Evolutionary conservation across 2,329 filamentous ascomycete genomes (phyloP), one percentile per base, ranked within the genome.

Genomic region (Alternaria triticimaculans): DNA sequence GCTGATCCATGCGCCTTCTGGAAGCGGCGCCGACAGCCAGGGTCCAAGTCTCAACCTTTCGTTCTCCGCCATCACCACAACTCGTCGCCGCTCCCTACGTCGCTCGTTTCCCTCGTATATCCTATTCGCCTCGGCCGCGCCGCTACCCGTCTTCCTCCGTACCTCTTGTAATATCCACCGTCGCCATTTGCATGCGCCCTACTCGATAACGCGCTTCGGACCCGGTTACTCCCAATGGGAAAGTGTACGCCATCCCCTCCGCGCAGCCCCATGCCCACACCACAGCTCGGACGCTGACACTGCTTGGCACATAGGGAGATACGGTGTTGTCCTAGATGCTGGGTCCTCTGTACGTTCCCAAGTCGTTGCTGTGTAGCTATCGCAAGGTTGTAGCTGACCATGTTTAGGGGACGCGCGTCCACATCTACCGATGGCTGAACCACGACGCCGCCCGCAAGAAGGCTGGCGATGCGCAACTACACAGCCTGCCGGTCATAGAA

Each of bases 251-350:
- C 68, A 58, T 58, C 65, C 57, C 56, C 68, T 63, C 62, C 63
- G 54, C 58, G 61, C 33, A 28, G 33, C 59, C 62, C 55, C 60
- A 54, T 51, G 55, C 59, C 57, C 55, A 55, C 61, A 20, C 54
- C 49, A 23, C 49, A 30, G 43, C 15, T 41, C 43, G 25, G 25
- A 56, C 57, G 63, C 78, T 80, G 66, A 78, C 71, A 49, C 62
- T 46, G 51, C n/a, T 58, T 45, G 54, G 66, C 61, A 50, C 65
- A 46, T 64, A 87, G 86, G 86, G 85, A 84, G 85, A 83, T 97
- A 96, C 86, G 96, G 94, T 78, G 92, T 98, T 74, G 94, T 99
- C 78, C 88, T 99, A 76, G 96, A 99, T 87, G 96, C 96, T 79
- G 96, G 96, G 72, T 98, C 96, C 81, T 98, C 96, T 75, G 87